These are phyloP conservation scores for Blastobotrys robertii DNA, from an alignment of 805 yeast species.

Conservation along the genomic window DNA sequence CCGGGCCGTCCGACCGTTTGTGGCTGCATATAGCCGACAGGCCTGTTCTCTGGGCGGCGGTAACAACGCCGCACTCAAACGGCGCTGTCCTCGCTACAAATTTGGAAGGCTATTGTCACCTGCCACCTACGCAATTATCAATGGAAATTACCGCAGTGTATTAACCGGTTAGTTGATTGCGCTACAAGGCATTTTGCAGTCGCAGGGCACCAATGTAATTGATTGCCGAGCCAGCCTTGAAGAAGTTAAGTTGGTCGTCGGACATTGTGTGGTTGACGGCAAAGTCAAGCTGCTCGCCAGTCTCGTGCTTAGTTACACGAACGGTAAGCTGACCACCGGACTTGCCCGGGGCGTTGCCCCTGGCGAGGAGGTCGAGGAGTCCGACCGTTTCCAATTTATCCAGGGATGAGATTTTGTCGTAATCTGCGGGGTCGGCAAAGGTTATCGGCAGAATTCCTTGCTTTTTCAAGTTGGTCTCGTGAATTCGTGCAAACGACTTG, in stretches of 20 bases:
- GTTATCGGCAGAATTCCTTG: constrained; percentile 96
- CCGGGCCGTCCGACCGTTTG: too few species aligned
- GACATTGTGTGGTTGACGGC: constrained; percentile 93
- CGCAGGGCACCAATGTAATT: constrained; percentile 65
- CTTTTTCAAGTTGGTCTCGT: constrained; percentile 94
- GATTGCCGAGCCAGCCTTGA: constrained; percentile 96
- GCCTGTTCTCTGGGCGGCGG: too few species aligned
- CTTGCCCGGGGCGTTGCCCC: constrained; percentile 50
- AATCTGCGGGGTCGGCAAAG: constrained; percentile 82
- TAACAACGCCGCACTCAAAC: too few species aligned
- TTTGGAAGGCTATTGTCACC: neutral
- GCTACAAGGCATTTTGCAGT: constrained; percentile 20
- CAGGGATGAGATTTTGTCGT: constrained; percentile 68
- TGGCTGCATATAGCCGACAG: too few species aligned
- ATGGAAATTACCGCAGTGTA: constrained; percentile 1
- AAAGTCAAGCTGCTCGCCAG: constrained; percentile 62
- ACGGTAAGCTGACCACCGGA: constrained; percentile 76
- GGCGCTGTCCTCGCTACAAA: too few species aligned
- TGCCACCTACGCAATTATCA: neutral
- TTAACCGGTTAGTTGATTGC: neutral
- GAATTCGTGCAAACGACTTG: constrained; percentile 96
- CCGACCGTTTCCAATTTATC: constrained; percentile 71
- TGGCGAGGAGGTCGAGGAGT: constrained; percentile 63
- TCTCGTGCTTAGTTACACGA: constrained; percentile 55
- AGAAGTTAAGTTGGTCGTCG: constrained; percentile 87